These are phyloP conservation scores for Halophytophthora polymorphica DNA, from an alignment of 352 stramenopile genomes.

Conservation along the genomic window DNA sequence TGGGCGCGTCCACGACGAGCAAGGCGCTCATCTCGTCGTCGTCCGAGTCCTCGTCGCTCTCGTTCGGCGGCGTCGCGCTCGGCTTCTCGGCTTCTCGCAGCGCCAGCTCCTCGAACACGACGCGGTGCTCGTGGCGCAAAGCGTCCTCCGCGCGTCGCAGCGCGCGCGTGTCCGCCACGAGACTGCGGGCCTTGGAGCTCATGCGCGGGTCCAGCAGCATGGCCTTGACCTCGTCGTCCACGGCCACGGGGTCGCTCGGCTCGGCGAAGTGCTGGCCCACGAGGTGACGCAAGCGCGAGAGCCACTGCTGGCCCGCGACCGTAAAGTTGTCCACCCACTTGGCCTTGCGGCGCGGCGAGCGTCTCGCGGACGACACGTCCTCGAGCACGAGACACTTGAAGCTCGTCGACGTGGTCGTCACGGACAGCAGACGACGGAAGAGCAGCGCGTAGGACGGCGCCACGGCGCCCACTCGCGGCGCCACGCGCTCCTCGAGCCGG, in stretches of 20 bases:
- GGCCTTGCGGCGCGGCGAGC: conserved; percentile 14
- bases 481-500: conserved; percentile 20
- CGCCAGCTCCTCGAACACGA: conserved; percentile 28
- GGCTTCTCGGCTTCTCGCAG: background rate
- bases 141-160: conserved; percentile 21
- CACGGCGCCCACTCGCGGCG: conserved; percentile 8
- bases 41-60: conserved; percentile 13
- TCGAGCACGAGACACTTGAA: conserved; percentile 28
- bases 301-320: conserved; percentile 10
- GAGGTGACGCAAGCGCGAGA: conserved; percentile 15
- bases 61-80: conserved; percentile 5
- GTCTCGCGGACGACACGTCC: conserved; percentile 11
- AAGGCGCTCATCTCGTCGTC: conserved; percentile 33
- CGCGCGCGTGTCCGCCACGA: conserved; percentile 20
- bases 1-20: conserved; percentile 34
- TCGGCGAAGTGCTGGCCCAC: conserved; percentile 14
- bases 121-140: conserved; percentile 31
- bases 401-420: conserved; percentile 23
- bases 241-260: conserved; percentile 6
- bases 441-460: conserved; percentile 27
- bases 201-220: conserved; percentile 42
- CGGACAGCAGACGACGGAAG: conserved; percentile 28
- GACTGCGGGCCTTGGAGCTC: conserved; percentile 25
- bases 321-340: conserved; percentile 23
- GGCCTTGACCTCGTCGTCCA: conserved; percentile 31